Percentiles rank a stretch among this genome's conserved stretches.
Conservation (phyloP, 768 basidiomycete species). For the Lactarius sanguifluus region DNA sequence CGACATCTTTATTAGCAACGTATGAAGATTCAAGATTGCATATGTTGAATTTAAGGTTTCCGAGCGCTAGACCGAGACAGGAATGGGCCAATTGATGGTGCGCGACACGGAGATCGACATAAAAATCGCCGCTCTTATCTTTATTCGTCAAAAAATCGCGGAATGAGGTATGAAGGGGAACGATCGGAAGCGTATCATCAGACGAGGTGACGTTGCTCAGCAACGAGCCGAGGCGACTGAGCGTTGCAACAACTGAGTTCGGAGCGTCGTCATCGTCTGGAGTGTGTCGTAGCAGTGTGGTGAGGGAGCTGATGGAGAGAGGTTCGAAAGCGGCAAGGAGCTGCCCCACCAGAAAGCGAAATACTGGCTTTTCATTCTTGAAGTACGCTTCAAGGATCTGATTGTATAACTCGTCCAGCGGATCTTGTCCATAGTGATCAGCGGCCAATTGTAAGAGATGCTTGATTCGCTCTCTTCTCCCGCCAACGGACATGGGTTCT, state of each 20-base stretch:
- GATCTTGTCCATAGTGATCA: background rate
- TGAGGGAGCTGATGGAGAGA: conserved; percentile 2
- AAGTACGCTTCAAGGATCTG: background rate
- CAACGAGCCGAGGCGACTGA: conserved; percentile 1
- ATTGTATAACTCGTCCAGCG: background rate
- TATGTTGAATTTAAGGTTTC: background rate
- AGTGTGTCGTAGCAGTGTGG: background rate
- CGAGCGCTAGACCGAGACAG: background rate
- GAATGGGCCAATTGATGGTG: background rate
- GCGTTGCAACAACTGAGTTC: background rate
- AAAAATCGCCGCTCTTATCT: background rate
- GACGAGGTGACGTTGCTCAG: conserved; percentile 7
- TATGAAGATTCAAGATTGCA: conserved; percentile 7
- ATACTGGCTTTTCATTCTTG: background rate
- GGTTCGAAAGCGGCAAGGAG: conserved; percentile 7
- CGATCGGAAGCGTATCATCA: background rate
- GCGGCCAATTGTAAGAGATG: background rate
- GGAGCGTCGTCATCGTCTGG: background rate
- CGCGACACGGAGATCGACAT: background rate
- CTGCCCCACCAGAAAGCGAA: conserved; percentile 3
- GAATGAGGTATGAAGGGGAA: background rate
- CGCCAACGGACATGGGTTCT: background rate
- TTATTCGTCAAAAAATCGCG: background rate
- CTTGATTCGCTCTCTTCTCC: background rate
- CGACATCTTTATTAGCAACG: background rate